Conservation (phyloP, 345 rosid genomes). For the Bretschneidera sinensis region DNA sequence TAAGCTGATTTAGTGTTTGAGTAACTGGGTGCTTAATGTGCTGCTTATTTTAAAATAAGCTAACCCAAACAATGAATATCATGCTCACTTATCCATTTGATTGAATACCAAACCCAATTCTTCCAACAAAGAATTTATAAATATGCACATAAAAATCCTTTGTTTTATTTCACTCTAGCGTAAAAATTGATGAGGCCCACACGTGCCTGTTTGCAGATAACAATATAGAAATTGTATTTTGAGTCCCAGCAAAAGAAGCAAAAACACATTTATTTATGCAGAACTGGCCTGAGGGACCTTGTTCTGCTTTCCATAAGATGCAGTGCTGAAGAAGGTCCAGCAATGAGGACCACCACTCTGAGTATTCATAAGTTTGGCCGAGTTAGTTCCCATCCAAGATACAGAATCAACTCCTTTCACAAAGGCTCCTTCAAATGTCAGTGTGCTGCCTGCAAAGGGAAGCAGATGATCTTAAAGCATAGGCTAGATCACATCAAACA, state of each 20-base stretch:
- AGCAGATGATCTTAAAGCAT: constrained; percentile 50
- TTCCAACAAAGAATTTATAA: too few relatives aligned
- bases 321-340: constrained; percentile 87
- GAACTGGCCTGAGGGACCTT: constrained; percentile 81
- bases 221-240: too few relatives aligned
- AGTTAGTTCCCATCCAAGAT: constrained; percentile 93
- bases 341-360: constrained; percentile 42
- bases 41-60: too few relatives aligned
- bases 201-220: not conserved
- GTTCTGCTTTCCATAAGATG: constrained; percentile 71
- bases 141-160: too few relatives aligned
- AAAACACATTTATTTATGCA: not conserved
- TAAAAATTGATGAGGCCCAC: not conserved
- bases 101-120: too few relatives aligned
- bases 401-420: constrained; percentile 76
- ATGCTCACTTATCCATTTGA: too few relatives aligned
- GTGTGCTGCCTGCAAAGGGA: constrained; percentile 33
- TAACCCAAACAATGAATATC: too few relatives aligned
- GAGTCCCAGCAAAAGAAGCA: not conserved
- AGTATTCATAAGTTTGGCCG: constrained; percentile 51
- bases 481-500: not conserved
- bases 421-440: constrained; percentile 77
- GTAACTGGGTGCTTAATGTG: too few relatives aligned
- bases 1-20: too few relatives aligned
- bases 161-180: too few relatives aligned